Conservation (phyloP, 371 early-diverging fungal genomes). For the Encephalitozoon hellem region DNA sequence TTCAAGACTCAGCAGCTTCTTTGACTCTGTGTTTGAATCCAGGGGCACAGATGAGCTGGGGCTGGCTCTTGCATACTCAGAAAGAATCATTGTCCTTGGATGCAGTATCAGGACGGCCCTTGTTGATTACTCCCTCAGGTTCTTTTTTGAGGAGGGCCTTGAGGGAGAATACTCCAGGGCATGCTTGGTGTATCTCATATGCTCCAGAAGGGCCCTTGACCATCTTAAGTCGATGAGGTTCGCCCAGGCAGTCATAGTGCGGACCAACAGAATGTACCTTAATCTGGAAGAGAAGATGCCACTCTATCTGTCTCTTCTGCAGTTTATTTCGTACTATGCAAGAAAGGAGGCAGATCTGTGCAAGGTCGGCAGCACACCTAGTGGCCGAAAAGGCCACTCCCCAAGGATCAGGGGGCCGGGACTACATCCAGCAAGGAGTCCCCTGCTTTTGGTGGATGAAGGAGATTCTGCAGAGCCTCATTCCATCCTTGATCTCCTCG, state of each 20-base stretch:
- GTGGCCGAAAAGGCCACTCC: not conserved
- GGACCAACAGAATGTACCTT: not conserved
- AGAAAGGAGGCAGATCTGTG: not conserved
- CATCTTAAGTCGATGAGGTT: not conserved
- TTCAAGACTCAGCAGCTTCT: not conserved
- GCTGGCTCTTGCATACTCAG: slow-evolving; percentile 11
- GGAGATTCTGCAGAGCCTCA: not conserved
- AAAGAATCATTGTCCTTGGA: slow-evolving; percentile 17
- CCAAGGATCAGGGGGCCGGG: too few species aligned
- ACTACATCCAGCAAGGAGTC: not conserved
- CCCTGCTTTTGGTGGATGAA: not conserved
- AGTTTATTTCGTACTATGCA: not conserved
- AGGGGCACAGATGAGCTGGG: not conserved
- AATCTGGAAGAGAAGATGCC: not conserved
- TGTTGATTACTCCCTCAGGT: not conserved
- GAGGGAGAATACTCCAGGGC: not conserved
- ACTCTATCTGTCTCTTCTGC: not conserved
- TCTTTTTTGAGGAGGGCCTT: not conserved
- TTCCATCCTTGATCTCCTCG: not conserved
- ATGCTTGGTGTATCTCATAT: slow-evolving; percentile 5
- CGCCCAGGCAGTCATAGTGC: not conserved
- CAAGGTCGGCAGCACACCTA: not conserved
- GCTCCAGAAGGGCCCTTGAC: not conserved
- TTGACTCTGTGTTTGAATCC: not conserved
- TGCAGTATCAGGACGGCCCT: not conserved